Conservation (phyloP, 805 yeast genomes). For the Ogataea naganishii region DNA sequence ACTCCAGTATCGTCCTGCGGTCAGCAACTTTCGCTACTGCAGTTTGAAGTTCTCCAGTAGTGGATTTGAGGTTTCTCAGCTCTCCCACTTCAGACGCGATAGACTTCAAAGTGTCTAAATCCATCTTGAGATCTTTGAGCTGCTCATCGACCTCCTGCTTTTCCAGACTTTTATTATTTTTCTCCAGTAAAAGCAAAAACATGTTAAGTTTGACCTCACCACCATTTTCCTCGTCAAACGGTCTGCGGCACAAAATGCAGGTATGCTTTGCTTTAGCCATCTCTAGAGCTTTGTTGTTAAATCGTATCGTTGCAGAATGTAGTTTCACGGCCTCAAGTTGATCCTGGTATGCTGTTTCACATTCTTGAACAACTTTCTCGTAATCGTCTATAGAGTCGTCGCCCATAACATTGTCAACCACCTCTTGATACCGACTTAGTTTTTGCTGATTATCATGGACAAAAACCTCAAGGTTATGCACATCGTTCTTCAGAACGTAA, state of each 20-base stretch:
- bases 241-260: constrained; percentile 68
- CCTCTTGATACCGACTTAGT: no score
- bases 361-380: constrained; percentile 38
- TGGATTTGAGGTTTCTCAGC: neutral
- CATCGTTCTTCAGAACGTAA: neutral
- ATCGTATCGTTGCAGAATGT: constrained; percentile 58
- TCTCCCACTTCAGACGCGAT: constrained; percentile 18
- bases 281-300: constrained; percentile 61
- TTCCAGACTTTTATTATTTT: constrained; percentile 14
- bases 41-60: neutral
- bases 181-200: constrained; percentile 15
- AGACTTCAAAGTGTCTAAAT: constrained; percentile 18
- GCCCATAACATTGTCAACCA: constrained; percentile 22
- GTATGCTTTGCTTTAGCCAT: constrained; percentile 46
- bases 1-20: no score
- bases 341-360: constrained; percentile 53
- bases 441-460: no score
- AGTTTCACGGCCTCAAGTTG: constrained; percentile 62
- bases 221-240: constrained; percentile 30
- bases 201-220: constrained; percentile 3
- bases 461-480: neutral
- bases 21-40: no score
- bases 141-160: constrained; percentile 11
- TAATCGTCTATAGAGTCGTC: constrained; percentile 39
- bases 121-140: constrained; percentile 18